Conservation (phyloP, 371 early-diverging fungal species). For the Mucor sp. region DNA sequence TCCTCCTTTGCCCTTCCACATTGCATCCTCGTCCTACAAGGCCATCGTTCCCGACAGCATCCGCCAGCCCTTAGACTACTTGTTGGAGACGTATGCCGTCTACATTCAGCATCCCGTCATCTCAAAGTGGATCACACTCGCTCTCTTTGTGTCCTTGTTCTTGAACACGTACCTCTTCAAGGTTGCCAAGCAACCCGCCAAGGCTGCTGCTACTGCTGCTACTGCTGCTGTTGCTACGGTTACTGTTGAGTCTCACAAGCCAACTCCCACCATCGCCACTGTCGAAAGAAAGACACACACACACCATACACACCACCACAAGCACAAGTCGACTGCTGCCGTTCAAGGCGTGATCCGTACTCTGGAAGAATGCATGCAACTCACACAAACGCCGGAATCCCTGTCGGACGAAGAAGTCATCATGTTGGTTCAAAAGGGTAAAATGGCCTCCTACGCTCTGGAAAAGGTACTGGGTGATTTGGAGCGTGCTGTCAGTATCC, state of each 20-base stretch:
- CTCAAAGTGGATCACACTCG: slow-evolving; percentile 60
- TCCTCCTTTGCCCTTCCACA: slow-evolving; percentile 62
- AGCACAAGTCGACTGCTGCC: background rate
- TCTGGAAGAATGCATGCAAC: slow-evolving; percentile 62
- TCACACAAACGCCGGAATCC: slow-evolving; percentile 54
- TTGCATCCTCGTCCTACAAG: slow-evolving; percentile 15
- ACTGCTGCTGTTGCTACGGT: background rate
- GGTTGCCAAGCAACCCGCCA: slow-evolving; percentile 60
- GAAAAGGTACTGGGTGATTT: slow-evolving; percentile 80
- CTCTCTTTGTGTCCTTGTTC: slow-evolving; percentile 59
- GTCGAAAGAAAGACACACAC: slow-evolving; percentile 14
- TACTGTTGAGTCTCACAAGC: too few species aligned
- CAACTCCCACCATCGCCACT: slow-evolving; percentile 20
- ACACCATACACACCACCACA: slow-evolving; percentile 4
- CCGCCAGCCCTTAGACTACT: slow-evolving; percentile 47
- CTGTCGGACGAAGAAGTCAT: slow-evolving; percentile 74
- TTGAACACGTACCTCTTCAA: slow-evolving; percentile 71
- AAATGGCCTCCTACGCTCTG: slow-evolving; percentile 80
- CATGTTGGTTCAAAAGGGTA: slow-evolving; percentile 70
- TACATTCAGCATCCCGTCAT: slow-evolving; percentile 68
- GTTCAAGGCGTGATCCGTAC: slow-evolving; percentile 50
- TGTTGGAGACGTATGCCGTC: slow-evolving; percentile 53
- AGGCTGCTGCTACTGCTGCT: slow-evolving; percentile 3
- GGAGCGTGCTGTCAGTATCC: slow-evolving; percentile 82
- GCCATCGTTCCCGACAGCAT: slow-evolving; percentile 40